Base-by-base conservation (phyloP, 106 monocot genomes). In the Alisma plantagoaquatica region DNA sequence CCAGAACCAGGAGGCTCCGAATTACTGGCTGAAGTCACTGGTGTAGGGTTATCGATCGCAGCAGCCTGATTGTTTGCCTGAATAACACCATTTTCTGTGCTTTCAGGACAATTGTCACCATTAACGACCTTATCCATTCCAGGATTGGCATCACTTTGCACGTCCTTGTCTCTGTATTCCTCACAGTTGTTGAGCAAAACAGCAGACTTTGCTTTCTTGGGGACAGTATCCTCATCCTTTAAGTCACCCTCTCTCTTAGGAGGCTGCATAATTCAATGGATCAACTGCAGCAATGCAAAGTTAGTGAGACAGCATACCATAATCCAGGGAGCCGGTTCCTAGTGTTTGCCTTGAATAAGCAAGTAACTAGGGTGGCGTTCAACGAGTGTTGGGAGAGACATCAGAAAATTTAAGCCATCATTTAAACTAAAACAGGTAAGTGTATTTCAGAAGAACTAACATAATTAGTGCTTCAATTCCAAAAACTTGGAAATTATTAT, bases 191-290 rank as follows among this genome's bases (percentile, higher is more conserved):
- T 30, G 21, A 29, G 32, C 33, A 43, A 6, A 25, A 43, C 69
- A 58, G 25, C 29, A 69, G 55, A 33, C 70, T 66, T 84, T 22
- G 46, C n/a, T 61, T 59, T 78, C 75, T 84, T 84, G 21, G 28
- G 30, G 33, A 49, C 3, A 18, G 50, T n/a, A 31, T 61, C 22
- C 50, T 72, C 72, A 43, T 64, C 71, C 46, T 57, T 11, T 12
- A 54, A 49, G 52, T 44, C 32, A 15, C 31, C 62, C 59, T 68
- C 58, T 31, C 72, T 71, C 32, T 75, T 75, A 44, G 33, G 59
- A 73, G 65, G 53, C 38, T 57, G 46, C 75, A 75, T 75, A 33
- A 33, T 22, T 46, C 33, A 29, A 26, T 26, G 54, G 6, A 49
- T 49, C 46, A 67, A 43, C 57, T 59, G 47, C 41, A 32, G 10